Evolutionary conservation across 1,284 basidiomycete genomes (phyloP).

Genomic region (Xanthoconium separans): DNA sequence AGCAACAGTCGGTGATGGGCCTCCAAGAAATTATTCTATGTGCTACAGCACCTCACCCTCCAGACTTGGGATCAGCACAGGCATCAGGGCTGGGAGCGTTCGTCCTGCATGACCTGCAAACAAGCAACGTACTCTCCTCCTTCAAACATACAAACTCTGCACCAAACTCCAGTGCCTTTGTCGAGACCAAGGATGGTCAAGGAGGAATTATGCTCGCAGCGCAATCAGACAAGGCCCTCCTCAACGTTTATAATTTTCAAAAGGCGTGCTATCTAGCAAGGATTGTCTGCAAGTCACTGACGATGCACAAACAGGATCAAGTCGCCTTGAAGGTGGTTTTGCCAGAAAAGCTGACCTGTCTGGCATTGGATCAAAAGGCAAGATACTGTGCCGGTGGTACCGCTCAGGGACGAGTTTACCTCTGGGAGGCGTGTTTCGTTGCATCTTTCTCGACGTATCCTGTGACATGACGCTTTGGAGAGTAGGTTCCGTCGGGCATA

Average conservation of each 20-base stretch:
- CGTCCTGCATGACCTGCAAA: conserved; percentile 70
- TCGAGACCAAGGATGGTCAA: conserved; percentile 62
- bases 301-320: conserved; percentile 66
- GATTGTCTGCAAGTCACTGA: neutral
- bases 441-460: neutral
- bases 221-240: conserved; percentile 76
- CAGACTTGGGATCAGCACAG: conserved; percentile 24
- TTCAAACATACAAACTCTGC: conserved; percentile 74
- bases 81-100: conserved; percentile 56
- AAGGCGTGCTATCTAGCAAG: conserved; percentile 47
- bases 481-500: conserved; percentile 84
- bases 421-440: conserved; percentile 76
- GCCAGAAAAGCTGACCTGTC: conserved; percentile 83
- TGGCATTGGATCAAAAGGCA: conserved; percentile 74
- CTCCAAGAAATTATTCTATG: conserved; percentile 70
- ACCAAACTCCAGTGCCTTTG: conserved; percentile 55
- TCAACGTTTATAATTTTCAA: conserved; percentile 84
- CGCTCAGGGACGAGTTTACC: conserved; percentile 82
- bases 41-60: conserved; percentile 51
- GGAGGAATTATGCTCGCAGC: conserved; percentile 77
- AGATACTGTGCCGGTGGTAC: conserved; percentile 87
- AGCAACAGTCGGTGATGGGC: conserved; percentile 41
- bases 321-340: conserved; percentile 83
- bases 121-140: conserved; percentile 62
- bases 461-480: conserved; percentile 16